Percentiles rank a stretch among this genome's conserved stretches.
Conservation (phyloP, 148 eudicot species). For the Persicaria tinctoria region DNA sequence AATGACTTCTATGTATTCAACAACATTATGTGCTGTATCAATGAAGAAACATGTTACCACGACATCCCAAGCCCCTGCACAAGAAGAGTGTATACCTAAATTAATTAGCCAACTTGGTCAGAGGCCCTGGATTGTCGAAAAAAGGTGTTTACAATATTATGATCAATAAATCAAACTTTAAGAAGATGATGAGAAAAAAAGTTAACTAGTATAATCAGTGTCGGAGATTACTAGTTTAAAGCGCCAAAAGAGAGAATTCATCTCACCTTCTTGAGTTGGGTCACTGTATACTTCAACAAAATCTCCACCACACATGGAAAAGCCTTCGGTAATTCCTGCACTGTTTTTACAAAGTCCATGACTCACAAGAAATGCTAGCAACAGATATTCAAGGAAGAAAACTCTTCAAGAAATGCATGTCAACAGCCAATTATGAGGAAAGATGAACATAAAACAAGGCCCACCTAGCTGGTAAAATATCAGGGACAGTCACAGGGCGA, state of each 20-base stretch:
- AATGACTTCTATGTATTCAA: constrained; percentile 84
- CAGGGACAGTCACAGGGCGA: constrained; percentile 82
- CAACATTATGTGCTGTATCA: constrained; percentile 92
- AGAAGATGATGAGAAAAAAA: too few relatives aligned
- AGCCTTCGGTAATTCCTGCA: constrained; percentile 98
- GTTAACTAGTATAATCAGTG: too few relatives aligned
- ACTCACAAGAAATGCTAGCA: constrained; percentile 2
- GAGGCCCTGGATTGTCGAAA: too few relatives aligned
- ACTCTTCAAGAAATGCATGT: constrained; percentile 2
- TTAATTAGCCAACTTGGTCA: neutral
- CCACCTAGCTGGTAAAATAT: constrained; percentile 93
- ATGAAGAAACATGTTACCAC: constrained; percentile 97
- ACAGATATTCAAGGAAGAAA: neutral
- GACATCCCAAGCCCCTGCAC: constrained; percentile 93
- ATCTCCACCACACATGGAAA: constrained; percentile 99
- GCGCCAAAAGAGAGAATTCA: neutral
- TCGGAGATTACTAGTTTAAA: too few relatives aligned
- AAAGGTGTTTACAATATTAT: neutral
- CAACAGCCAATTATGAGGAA: neutral
- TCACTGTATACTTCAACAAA: constrained; percentile 95
- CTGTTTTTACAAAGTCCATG: constrained; percentile 45
- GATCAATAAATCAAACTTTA: neutral
- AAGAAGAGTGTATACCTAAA: constrained; percentile 3
- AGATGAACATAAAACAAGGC: neutral
- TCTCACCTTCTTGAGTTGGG: constrained; percentile 79